A percentile compares a stretch with the other conserved stretches of the same genome.
These are phyloP conservation scores for Trifolium fragiferum DNA, from an alignment of 306 rosid species.

Conservation along the genomic window DNA sequence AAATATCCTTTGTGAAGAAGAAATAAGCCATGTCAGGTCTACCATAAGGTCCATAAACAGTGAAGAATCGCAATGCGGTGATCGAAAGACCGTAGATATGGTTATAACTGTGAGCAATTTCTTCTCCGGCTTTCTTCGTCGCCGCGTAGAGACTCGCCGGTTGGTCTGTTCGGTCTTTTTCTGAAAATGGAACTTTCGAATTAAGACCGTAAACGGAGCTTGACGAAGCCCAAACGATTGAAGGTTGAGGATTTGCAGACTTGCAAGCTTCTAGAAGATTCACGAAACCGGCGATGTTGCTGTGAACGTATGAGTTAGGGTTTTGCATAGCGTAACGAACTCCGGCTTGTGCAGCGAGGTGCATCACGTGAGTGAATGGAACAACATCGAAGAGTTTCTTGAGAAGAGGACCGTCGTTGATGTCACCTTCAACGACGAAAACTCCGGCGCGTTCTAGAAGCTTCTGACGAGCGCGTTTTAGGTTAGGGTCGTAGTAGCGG, in stretches of 20 bases:
- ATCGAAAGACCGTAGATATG: constrained; percentile 85
- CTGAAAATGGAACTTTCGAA: constrained; percentile 79
- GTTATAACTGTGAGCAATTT: constrained; percentile 76
- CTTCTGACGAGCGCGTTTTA: constrained; percentile 71
- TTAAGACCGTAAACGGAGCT: constrained; percentile 91
- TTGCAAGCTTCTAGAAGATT: constrained; percentile 74
- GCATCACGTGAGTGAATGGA: constrained; percentile 81
- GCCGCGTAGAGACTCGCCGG: constrained; percentile 88
- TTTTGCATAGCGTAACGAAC: constrained; percentile 89
- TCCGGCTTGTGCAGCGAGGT: constrained; percentile 89
- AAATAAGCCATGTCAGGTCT: constrained; percentile 96
- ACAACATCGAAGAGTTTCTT: constrained; percentile 84
- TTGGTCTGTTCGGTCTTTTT: constrained; percentile 80
- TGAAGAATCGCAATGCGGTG: constrained; percentile 80
- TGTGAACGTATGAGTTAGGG: constrained; percentile 71
- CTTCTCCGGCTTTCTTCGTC: constrained; percentile 87
- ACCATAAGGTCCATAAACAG: constrained; percentile 92
- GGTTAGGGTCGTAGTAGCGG: constrained; percentile 69
- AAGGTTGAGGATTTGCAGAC: constrained; percentile 75
- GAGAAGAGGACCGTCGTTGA: constrained; percentile 65
- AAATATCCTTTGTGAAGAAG: constrained; percentile 76
- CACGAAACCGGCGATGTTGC: constrained; percentile 81
- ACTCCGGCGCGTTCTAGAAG: constrained; percentile 75
- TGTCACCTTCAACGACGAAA: constrained; percentile 80
- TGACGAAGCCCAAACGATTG: constrained; percentile 83